Percentiles rank a stretch among this genome's conserved stretches.
These are phyloP conservation scores for Ganoderma lingzhi DNA, from an alignment of 1,284 basidiomycete genomes.

Conservation along the genomic window DNA sequence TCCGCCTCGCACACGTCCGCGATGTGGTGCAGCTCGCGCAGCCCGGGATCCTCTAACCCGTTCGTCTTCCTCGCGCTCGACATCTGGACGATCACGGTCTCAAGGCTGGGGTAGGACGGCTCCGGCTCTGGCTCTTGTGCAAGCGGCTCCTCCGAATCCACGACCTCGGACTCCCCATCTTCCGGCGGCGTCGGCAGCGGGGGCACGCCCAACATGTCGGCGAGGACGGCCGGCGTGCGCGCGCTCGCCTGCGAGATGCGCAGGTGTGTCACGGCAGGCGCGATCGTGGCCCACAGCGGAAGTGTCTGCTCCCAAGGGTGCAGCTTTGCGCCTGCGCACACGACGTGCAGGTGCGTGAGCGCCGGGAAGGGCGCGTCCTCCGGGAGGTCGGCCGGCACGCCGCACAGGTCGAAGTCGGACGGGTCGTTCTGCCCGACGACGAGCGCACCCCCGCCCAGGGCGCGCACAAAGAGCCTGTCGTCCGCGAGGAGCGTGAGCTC, in stretches of 20 bases:
- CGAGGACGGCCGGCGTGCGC: constrained; percentile 20
- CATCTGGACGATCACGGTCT: constrained; percentile 27
- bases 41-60: constrained; percentile 2
- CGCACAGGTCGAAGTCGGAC: constrained; percentile 29
- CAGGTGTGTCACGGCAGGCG: constrained; percentile 26
- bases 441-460: constrained; percentile 16
- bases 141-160: background rate
- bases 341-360: constrained; percentile 28
- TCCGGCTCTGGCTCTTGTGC: background rate
- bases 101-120: constrained; percentile 17
- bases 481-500: constrained; percentile 32
- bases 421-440: constrained; percentile 25
- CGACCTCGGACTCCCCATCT: background rate
- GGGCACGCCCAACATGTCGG: constrained; percentile 24
- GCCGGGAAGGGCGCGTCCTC: constrained; percentile 24
- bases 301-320: constrained; percentile 32
- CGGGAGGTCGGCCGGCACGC: constrained; percentile 5
- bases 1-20: constrained; percentile 10
- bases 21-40: constrained; percentile 21
- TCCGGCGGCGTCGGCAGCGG: background rate
- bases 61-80: constrained; percentile 20
- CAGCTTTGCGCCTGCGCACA: constrained; percentile 25
- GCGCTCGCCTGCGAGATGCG: constrained; percentile 27
- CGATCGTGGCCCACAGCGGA: constrained; percentile 25
- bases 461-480: constrained; percentile 28